Conservation (phyloP, 352 stramenopile species). For the Globisporangium paddicum region DNA sequence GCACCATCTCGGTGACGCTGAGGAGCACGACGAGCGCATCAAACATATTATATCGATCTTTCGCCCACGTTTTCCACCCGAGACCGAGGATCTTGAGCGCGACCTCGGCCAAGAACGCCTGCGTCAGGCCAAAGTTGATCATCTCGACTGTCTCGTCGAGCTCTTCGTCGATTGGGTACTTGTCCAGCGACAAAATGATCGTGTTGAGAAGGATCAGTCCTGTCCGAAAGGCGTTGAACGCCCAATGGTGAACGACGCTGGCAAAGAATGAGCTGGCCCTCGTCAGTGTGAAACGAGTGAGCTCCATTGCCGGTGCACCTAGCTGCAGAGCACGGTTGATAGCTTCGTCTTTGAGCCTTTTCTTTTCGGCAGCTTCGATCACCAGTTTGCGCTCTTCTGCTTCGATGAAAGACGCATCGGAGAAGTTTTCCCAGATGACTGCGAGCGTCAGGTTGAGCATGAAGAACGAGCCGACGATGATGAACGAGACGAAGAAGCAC, state of each 20-base stretch:
- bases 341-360: conserved; percentile 18
- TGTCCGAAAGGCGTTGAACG: conserved; percentile 51
- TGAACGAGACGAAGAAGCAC: conserved; percentile 86
- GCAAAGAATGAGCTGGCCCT: conserved; percentile 16
- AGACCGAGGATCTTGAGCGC: conserved; percentile 76
- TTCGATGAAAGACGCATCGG: conserved; percentile 50
- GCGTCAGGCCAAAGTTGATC: conserved; percentile 55
- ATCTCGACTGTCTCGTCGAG: conserved; percentile 39
- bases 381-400: conserved; percentile 31
- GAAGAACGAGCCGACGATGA: conserved; percentile 89
- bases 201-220: conserved; percentile 83
- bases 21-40: conserved; percentile 57
- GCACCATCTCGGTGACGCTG: conserved; percentile 30
- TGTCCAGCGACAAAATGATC: conserved; percentile 74
- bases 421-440: conserved; percentile 87
- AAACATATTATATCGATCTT: conserved; percentile 78
- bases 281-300: conserved; percentile 13
- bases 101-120: conserved; percentile 48
- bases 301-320: neutral
- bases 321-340: conserved; percentile 10
- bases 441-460: conserved; percentile 89
- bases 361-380: conserved; percentile 18
- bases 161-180: conserved; percentile 53
- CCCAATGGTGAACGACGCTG: conserved; percentile 36
- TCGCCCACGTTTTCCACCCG: conserved; percentile 42